A percentile compares a stretch with the other conserved stretches of the same genome.
Conservation (phyloP, 2,329 filamentous ascomycete genomes). For the Fusarium sp. region DNA sequence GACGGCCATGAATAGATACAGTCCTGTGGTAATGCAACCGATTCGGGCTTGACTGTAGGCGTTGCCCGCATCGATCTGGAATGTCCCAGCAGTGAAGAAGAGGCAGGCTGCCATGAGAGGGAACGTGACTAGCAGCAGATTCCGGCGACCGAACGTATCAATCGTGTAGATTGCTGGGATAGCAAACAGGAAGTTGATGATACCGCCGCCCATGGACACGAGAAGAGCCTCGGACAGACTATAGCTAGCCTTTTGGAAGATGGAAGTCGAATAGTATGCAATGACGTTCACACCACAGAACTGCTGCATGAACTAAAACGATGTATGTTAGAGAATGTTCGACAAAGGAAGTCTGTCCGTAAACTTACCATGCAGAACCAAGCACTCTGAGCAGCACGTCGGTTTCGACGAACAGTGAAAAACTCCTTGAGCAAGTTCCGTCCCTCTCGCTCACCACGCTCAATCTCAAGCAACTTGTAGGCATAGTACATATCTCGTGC, state of each 20-base stretch:
- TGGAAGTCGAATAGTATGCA: constrained; percentile 66
- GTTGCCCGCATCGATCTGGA: constrained; percentile 51
- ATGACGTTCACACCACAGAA: constrained; percentile 64
- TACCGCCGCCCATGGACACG: constrained; percentile 67
- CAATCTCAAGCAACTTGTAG: constrained; percentile 52
- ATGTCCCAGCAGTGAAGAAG: constrained; percentile 64
- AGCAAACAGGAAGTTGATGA: constrained; percentile 69
- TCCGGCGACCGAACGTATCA: constrained; percentile 68
- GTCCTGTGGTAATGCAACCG: constrained; percentile 51
- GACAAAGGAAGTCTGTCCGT: no score
- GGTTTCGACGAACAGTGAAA: constrained; percentile 52
- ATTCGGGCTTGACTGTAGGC: constrained; percentile 38
- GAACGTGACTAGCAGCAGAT: constrained; percentile 68
- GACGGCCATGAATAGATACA: constrained; percentile 56
- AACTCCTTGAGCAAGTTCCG: constrained; percentile 51
- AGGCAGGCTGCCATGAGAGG: constrained; percentile 68
- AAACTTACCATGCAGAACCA: constrained; percentile 52
- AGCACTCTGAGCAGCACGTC: constrained; percentile 51
- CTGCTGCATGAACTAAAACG: constrained; percentile 49
- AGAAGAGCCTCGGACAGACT: constrained; percentile 58
- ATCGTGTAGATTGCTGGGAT: constrained; percentile 70
- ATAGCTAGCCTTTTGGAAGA: constrained; percentile 55
- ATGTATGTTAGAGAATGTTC: background rate
- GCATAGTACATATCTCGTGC: constrained; percentile 65
- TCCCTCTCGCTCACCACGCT: constrained; percentile 44